Conservation (phyloP, 2,329 filamentous ascomycete species). For the Dothistroma pini region DNA sequence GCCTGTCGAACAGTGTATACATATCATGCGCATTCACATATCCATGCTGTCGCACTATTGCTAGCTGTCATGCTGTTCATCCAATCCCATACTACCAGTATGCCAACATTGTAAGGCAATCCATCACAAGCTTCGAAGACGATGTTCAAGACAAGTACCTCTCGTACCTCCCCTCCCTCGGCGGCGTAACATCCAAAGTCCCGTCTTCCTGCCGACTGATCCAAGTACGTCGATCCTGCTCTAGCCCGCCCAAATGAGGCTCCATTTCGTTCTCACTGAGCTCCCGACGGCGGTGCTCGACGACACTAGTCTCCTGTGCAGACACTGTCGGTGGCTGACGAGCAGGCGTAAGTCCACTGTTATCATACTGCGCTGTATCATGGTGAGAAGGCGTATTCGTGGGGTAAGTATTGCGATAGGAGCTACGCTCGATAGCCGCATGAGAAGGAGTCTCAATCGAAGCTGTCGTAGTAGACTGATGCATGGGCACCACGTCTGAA, state of each 20-base stretch:
- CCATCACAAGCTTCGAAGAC: neutral
- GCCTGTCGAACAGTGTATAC: too few relatives aligned
- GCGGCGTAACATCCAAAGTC: constrained; percentile 31
- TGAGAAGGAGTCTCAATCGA: neutral
- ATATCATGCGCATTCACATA: too few relatives aligned
- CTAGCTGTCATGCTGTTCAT: neutral
- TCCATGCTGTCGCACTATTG: too few relatives aligned
- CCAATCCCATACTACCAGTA: neutral
- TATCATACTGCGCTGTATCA: neutral
- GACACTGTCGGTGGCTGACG: neutral
- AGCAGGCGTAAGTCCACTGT: neutral
- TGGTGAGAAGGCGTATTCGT: neutral
- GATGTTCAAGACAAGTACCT: constrained; percentile 22
- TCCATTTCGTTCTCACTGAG: constrained; percentile 29
- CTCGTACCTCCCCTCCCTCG: constrained; percentile 32
- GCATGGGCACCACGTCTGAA: constrained; percentile 12
- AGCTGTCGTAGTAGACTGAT: neutral
- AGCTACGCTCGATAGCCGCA: constrained; percentile 9
- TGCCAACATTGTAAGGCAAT: neutral
- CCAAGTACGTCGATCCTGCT: constrained; percentile 27
- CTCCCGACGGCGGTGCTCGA: constrained; percentile 2
- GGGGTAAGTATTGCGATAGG: constrained; percentile 15
- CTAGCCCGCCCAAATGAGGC: constrained; percentile 19
- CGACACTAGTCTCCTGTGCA: neutral
- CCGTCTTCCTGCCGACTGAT: constrained; percentile 20